These are phyloP conservation scores for Agaricus bisporus DNA, from an alignment of 768 basidiomycete genomes.

Conservation along the genomic window DNA sequence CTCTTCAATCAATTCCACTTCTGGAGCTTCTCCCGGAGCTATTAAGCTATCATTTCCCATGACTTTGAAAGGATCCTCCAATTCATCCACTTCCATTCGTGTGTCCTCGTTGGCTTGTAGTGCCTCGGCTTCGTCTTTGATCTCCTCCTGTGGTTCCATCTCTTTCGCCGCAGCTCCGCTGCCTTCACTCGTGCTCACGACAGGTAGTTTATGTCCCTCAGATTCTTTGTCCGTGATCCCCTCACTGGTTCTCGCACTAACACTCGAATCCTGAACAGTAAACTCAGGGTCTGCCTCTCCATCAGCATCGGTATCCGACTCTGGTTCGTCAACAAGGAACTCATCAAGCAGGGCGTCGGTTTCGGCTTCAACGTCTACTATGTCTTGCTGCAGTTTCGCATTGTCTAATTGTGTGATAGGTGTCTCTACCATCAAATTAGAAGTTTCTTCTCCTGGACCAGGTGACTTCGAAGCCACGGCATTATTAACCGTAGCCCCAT, in stretches of 20 bases:
- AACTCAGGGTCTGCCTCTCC: constrained; percentile 31
- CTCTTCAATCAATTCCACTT: neutral
- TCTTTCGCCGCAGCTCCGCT: neutral
- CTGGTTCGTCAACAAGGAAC: constrained; percentile 7
- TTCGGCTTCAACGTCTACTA: neutral
- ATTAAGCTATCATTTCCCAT: constrained; percentile 19
- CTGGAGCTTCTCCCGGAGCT: constrained; percentile 14
- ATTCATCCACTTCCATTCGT: neutral
- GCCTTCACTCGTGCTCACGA: neutral
- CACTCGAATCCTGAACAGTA: constrained; percentile 11
- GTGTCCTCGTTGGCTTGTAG: neutral
- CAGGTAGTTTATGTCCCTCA: neutral
- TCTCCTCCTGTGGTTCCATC: neutral
- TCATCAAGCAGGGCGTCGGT: constrained; percentile 1
- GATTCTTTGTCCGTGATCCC: neutral
- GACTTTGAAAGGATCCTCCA: constrained; percentile 23
- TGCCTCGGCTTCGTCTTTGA: too few relatives aligned
- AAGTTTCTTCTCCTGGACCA: constrained; percentile 13
- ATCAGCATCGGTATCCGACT: constrained; percentile 27
- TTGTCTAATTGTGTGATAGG: neutral
- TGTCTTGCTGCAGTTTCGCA: neutral
- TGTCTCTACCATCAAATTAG: neutral
- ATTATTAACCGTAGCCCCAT: constrained; percentile 5
- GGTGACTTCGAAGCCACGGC: constrained; percentile 16
- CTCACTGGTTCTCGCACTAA: neutral